Percentiles rank a stretch among this genome's conserved stretches.
Conservation (phyloP, 371 early-diverging fungal species). For the Entomophthora muscae region DNA sequence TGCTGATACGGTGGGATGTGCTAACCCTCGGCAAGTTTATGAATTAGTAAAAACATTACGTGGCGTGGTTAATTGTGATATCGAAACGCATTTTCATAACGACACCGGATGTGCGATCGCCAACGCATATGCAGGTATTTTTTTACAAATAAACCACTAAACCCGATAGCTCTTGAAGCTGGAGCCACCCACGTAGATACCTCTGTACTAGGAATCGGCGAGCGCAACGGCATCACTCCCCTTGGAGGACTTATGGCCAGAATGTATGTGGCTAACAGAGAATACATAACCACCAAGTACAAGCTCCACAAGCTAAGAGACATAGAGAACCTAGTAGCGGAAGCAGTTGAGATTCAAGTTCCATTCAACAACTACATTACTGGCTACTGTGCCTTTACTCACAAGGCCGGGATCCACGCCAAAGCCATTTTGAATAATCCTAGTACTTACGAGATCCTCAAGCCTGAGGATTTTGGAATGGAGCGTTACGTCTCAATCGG, state of each 20-base stretch:
- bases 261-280: constrained; percentile 81
- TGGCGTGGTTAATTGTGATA: constrained; percentile 86
- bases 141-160: background rate
- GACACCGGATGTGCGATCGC: constrained; percentile 97
- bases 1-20: constrained; percentile 96
- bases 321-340: constrained; percentile 87
- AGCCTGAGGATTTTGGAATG: constrained; percentile 94
- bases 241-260: constrained; percentile 85
- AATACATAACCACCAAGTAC: constrained; percentile 82
- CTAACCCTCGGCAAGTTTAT: constrained; percentile 92
- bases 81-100: constrained; percentile 96
- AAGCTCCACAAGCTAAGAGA: constrained; percentile 76
- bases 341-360: constrained; percentile 81
- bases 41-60: constrained; percentile 88
- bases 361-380: constrained; percentile 98
- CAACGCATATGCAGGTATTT: constrained; percentile 72
- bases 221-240: constrained; percentile 93
- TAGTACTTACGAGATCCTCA: constrained; percentile 87
- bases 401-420: constrained; percentile 97
- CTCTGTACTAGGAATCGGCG: constrained; percentile 91
- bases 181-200: constrained; percentile 97
- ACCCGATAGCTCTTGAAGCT: constrained; percentile 58
- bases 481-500: constrained; percentile 91
- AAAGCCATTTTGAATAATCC: constrained; percentile 97
- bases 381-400: constrained; percentile 93